Evolutionary conservation across 2,329 filamentous ascomycete genomes (phyloP).

Genomic region (Beauveria australis): DNA sequence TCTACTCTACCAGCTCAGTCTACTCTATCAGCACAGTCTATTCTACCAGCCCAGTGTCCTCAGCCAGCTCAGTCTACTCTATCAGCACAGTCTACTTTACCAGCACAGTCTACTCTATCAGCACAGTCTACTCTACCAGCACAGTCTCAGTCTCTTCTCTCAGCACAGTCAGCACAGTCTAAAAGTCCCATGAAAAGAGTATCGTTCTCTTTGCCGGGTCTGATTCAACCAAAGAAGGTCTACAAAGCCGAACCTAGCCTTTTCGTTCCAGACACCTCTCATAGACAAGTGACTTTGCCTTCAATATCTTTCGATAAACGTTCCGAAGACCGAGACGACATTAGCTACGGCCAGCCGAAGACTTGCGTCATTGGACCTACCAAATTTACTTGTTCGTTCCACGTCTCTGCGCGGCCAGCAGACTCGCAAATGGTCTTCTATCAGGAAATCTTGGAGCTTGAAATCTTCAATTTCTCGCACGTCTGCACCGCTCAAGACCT

Average conservation of each 20-base stretch:
- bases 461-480: conserved; percentile 26
- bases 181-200: background rate
- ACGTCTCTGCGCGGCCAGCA: background rate
- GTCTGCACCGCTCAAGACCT: conserved; percentile 27
- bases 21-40: too few relatives aligned
- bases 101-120: too few relatives aligned
- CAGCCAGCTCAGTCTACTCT: too few relatives aligned
- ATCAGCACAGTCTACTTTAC: too few relatives aligned
- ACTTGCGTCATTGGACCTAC: background rate
- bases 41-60: too few relatives aligned
- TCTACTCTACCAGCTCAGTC: too few relatives aligned
- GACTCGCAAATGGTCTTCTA: background rate
- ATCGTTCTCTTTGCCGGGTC: background rate
- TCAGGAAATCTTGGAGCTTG: conserved; percentile 17
- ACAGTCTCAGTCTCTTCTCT: background rate
- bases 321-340: background rate
- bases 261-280: background rate
- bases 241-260: background rate
- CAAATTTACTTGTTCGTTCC: background rate
- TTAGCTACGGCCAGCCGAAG: background rate
- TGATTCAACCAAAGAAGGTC: background rate
- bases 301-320: background rate
- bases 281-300: background rate
- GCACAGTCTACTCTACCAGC: too few relatives aligned
- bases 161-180: background rate